phyloP scores from a whole-genome alignment of 352 stramenopile species.

The Phytophthora podocarpi region DNA sequence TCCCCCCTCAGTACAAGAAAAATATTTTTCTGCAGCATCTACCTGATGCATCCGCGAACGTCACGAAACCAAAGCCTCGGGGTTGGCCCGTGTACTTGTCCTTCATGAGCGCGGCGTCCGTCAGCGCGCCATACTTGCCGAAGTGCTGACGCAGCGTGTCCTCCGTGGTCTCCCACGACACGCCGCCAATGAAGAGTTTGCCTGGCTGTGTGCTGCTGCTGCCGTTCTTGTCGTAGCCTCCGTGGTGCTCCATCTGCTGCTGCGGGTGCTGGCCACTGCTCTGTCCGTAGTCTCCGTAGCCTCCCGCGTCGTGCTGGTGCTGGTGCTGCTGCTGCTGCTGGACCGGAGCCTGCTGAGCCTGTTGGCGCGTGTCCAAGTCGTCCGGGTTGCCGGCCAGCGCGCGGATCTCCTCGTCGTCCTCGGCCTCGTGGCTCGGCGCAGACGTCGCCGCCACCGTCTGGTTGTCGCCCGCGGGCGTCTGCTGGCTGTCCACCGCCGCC shows the following conservation, averaged over 20 bases:
- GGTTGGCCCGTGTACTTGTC: constrained; percentile 93
- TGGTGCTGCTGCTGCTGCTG: constrained; percentile 32
- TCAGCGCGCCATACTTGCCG: constrained; percentile 87
- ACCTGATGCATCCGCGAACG: constrained; percentile 91
- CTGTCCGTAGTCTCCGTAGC: constrained; percentile 39
- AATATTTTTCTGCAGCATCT: constrained; percentile 25
- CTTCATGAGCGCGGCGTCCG: constrained; percentile 91
- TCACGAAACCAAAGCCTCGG: constrained; percentile 93
- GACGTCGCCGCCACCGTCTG: neutral
- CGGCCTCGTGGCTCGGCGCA: constrained; percentile 14
- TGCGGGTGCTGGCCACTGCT: constrained; percentile 47
- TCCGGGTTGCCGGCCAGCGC: constrained; percentile 68
- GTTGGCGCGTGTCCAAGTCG: constrained; percentile 34
- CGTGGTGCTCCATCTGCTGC: constrained; percentile 48
- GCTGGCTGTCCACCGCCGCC: constrained; percentile 35
- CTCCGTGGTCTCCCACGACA: constrained; percentile 94
- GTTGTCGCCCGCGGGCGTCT: constrained; percentile 6
- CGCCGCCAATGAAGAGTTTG: constrained; percentile 93
- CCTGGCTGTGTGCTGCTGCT: constrained; percentile 44
- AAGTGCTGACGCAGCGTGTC: constrained; percentile 90
- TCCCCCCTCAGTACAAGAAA: neutral
- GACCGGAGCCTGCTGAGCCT: constrained; percentile 24
- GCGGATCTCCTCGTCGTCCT: constrained; percentile 78
- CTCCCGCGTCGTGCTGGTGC: constrained; percentile 16
- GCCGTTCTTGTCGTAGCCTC: constrained; percentile 39